These are phyloP conservation scores for Aspergillus indologenus DNA, from an alignment of 495 filamentous ascomycete species.

Conservation along the genomic window DNA sequence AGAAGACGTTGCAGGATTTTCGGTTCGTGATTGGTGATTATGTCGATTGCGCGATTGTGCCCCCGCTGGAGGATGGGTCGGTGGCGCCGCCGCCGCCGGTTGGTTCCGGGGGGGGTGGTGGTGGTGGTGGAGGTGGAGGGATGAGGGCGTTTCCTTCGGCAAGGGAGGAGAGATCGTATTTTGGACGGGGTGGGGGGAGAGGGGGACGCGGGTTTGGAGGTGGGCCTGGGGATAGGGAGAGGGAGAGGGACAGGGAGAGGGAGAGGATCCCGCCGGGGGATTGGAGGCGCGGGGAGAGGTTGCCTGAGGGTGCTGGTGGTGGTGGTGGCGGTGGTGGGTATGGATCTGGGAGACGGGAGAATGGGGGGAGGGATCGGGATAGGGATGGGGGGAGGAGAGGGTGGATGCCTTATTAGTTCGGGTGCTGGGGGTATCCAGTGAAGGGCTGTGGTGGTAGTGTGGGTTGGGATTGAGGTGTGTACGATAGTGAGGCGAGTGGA, in stretches of 20 bases:
- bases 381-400: slow-evolving; percentile 36
- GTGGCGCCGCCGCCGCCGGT: slow-evolving; percentile 58
- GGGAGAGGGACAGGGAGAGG: slow-evolving; percentile 30
- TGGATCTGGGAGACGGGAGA: slow-evolving; percentile 4
- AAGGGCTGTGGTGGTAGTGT: no score
- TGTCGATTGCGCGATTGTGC: slow-evolving; percentile 74
- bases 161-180: slow-evolving; percentile 37
- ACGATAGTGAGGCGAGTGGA: no score
- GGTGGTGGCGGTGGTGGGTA: background rate
- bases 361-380: slow-evolving; percentile 20
- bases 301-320: slow-evolving; percentile 37
- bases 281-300: slow-evolving; percentile 45
- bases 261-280: slow-evolving; percentile 37
- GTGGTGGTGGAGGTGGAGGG: slow-evolving; percentile 28
- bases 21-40: slow-evolving; percentile 88
- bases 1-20: slow-evolving; percentile 70
- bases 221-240: slow-evolving; percentile 30
- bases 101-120: slow-evolving; percentile 30
- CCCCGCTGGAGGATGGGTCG: slow-evolving; percentile 70
- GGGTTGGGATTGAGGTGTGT: background rate
- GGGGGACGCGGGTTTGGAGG: slow-evolving; percentile 32
- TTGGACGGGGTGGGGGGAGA: slow-evolving; percentile 37
- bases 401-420: slow-evolving; percentile 41
- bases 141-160: slow-evolving; percentile 41
- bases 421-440: slow-evolving; percentile 3